Evolutionary conservation across 345 rosid genomes (phyloP), one percentile per base, ranked within the genome.

Genomic region (Populus euphratica): DNA sequence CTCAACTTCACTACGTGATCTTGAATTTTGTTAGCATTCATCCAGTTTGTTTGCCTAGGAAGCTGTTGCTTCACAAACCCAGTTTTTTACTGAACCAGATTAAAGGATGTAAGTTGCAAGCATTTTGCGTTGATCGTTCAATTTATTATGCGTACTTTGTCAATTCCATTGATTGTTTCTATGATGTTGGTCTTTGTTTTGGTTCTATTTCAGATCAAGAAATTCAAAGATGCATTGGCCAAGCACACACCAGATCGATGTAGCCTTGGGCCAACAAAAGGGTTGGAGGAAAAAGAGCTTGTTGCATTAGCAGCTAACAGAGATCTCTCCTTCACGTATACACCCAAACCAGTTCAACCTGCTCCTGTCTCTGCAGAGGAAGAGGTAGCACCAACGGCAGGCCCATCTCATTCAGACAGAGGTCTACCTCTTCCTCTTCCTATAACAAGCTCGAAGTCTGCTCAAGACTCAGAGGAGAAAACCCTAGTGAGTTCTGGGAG

Each of bases 221-320:
- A 96, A 82, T 96, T 96, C 80, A 91, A 84, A 84, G 96, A 93
- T 72, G 97, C 99, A 18, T 77, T 96, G 83, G 96, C 93, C 16
- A 96, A 90, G 90, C 93, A 96, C 83, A 75, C 78, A 1, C 91
- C 96, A 0, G 96, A 91, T 27, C 79, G 96, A 43, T 92, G 96
- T 84, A 91, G 98, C 86, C 89, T 96, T 0, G 89, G 88, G 18
- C 96, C 93, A 1, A 80, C 92, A 18, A 91, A 90, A 82, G 99
- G 99, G 38, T 84, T 96, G 68, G 98, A 96, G 81, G 96, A 93
- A 81, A 91, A 90, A 84, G 99, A 96, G 86, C 96, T 96, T 2
- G 70, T 87, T 73, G 99, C 96, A 2, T 87, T 96, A 77, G 87
- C 97, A 66, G 91, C 96, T 23, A 93, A 96, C 84, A 93, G 78